A percentile compares a stretch with the other conserved stretches of the same genome.
These are phyloP conservation scores for Porpolomopsis calyptriformis DNA, from an alignment of 768 basidiomycete species.

Conservation along the genomic window DNA sequence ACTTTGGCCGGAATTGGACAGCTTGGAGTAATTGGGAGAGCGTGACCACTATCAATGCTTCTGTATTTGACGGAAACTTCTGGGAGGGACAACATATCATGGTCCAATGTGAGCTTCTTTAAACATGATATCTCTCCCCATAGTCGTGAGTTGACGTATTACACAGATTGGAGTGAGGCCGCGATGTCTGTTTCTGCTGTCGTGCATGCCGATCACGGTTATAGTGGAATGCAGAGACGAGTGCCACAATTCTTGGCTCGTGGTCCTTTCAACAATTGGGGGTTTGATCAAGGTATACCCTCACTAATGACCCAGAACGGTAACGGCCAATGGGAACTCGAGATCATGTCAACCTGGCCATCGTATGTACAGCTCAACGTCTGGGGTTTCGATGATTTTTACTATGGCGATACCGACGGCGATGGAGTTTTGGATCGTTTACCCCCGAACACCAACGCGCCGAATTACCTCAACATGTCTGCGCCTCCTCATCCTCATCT, in stretches of 20 bases:
- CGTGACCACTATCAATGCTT: constrained; percentile 49
- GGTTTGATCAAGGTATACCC: constrained; percentile 73
- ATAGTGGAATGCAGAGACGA: constrained; percentile 48
- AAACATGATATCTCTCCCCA: background rate
- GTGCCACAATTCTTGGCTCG: constrained; percentile 82
- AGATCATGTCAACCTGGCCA: constrained; percentile 88
- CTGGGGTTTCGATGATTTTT: constrained; percentile 84
- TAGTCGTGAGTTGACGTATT: background rate
- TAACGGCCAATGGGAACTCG: constrained; percentile 71
- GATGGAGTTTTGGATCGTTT: constrained; percentile 86
- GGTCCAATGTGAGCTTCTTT: constrained; percentile 62
- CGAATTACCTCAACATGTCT: constrained; percentile 87
- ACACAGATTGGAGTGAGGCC: constrained; percentile 66
- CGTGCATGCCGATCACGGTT: constrained; percentile 68
- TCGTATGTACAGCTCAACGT: constrained; percentile 85
- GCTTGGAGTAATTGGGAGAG: constrained; percentile 74
- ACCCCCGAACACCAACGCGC: constrained; percentile 75
- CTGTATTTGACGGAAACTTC: constrained; percentile 48
- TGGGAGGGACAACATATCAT: constrained; percentile 83
- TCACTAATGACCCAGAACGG: constrained; percentile 55
- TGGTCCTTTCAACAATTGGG: constrained; percentile 88
- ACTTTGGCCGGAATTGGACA: constrained; percentile 81
- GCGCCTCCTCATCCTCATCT: constrained; percentile 82
- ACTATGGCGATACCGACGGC: constrained; percentile 81
- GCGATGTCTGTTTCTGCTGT: constrained; percentile 53